Conservation (phyloP, 148 eudicot genomes). For the Simmondsia chinensis region DNA sequence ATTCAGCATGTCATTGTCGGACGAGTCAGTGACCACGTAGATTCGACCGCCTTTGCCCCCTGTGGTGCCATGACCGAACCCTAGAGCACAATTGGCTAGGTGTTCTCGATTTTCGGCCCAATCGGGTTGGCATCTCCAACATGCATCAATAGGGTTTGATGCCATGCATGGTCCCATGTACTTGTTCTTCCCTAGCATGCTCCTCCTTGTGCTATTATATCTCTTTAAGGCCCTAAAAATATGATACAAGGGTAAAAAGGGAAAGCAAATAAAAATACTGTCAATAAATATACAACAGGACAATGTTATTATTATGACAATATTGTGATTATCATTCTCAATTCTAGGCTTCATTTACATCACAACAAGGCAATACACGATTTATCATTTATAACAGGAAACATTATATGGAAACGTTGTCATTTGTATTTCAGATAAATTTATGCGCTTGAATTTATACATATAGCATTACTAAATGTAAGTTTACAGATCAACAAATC, state of each 20-base stretch:
- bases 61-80: too few species aligned
- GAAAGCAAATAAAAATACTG: neutral
- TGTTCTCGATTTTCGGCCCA: slow-evolving; percentile 25
- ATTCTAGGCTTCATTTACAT: too few species aligned
- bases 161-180: slow-evolving; percentile 12
- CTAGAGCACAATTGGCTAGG: slow-evolving; percentile 33
- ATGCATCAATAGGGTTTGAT: slow-evolving; percentile 34
- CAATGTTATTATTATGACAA: too few species aligned
- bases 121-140: slow-evolving; percentile 32
- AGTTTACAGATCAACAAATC: neutral
- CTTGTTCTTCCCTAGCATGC: slow-evolving; percentile 3
- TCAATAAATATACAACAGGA: too few species aligned
- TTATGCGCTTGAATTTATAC: neutral
- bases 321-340: too few species aligned
- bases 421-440: too few species aligned
- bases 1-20: too few species aligned
- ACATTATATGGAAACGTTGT: too few species aligned
- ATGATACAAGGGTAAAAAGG: neutral
- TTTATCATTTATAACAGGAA: too few species aligned
- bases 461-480: neutral
- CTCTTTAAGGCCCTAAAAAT: slow-evolving; percentile 4
- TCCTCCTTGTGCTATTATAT: slow-evolving; percentile 28
- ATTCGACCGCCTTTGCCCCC: too few species aligned
- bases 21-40: too few species aligned
- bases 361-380: too few species aligned